Base-by-base conservation (phyloP, 2,329 filamentous ascomycete species). In the Sporothrix phasma region DNA sequence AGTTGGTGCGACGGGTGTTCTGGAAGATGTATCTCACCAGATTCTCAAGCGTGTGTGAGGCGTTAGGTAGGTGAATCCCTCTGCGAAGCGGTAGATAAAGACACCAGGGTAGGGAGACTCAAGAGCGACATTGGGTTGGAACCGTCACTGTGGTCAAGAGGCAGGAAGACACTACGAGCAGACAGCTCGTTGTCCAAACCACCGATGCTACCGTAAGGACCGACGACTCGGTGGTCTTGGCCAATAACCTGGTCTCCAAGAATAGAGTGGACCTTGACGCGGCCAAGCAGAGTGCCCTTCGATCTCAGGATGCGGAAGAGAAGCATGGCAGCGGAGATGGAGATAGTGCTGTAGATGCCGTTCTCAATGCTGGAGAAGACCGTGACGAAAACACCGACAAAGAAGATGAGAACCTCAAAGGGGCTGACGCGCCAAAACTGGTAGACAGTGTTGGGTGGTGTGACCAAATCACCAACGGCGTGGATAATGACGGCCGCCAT, bases 1-100 rank as follows among this genome's bases (percentile, higher is more conserved):
- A 79, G 68, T 89, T 90, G 1, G 90, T 96, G 37, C 90, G 87
- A 43, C 88, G 86, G 2, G 92, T 96, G 66, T 87, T 77, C 49
- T 80, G 74, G 69, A 88, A 88, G 54, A 96, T 84, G 69, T 86
- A 84, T 2, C 81, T 76, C 2, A 85, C 84, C 60, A 96, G 80
- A 71, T 90, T 84, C 71, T 97, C 92, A 64, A 96, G 84, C 68
- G 95, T 92, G 73, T 90, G 87, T 71, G 90, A 90, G 22, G 92
- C 92, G 70, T 96, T 99, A 66, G 93, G 71, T 97, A 99, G 76
- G 94, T 96, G 81, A 96, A 96, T 49, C 92, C 90, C 77, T 97
- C 93, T 0, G 89, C 86, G 75, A 96, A 97, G 51, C 93, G 87
- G 78, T 96, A 97, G 72, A 97, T 96, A 76, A 97, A 96, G 69